Base-by-base conservation (phyloP, 2,329 filamentous ascomycete species). In the Exserohilum rostratum region DNA sequence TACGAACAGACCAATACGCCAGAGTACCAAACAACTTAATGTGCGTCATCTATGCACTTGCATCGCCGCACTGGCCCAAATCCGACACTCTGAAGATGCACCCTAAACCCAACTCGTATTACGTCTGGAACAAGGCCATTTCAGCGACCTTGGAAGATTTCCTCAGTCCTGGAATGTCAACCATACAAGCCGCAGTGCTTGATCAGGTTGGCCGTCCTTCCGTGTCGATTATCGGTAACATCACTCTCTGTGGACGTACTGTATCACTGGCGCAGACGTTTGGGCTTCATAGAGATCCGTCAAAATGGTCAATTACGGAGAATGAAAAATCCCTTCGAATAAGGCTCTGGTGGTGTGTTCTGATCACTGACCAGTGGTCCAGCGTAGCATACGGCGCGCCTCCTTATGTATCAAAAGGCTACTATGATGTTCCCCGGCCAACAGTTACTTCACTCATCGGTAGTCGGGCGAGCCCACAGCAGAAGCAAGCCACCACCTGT, bases 321-420 rank as follows among this genome's bases (percentile, higher is more conserved):
- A 71, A 75, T 30, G 83, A 85, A 57, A 84, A 83, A 59, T 75
- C 78, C 7, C 70, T 82, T 13, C 76, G 83, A 6, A 80, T 82
- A 27, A 79, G 81, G 2, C 67, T 83, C 3, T 85, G 83, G 81
- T 85, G 83, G 83, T 82, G 79, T 5, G 80, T 84, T 2, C 73
- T 85, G 2, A 81, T 85, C 34, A 82, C 83, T 52, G 83, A 85
- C 66, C 78, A 81, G 35, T 85, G 83, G 81, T 78, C 81, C 49
- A 83, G 82, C 60, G 80, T 84, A 48, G 81, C 81, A 4, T 83
- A 85, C 61, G 83, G 82, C 4, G 79, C 82, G 2, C 83, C 83
- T 17, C 81, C 83, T 3, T 79, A 83, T 45, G 80, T 84, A 10
- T 73, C 77, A 3, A 80, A 79, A 53, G 78, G 78, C 20, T 82